Conservation (phyloP, 1,284 basidiomycete species). For the Cryptococcus floricola region DNA sequence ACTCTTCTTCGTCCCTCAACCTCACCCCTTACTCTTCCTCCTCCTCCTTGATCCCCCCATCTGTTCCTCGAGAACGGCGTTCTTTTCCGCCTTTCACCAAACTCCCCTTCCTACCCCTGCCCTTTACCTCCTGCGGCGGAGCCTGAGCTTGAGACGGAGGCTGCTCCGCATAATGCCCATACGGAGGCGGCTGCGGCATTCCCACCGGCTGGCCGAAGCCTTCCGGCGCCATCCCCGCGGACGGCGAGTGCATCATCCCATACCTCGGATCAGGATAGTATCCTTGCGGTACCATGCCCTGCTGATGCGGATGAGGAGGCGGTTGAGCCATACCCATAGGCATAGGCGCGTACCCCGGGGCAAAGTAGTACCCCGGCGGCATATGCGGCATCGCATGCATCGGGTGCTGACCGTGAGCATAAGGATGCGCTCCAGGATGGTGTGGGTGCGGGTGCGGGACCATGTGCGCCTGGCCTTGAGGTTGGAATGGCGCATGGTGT, state of each 20-base stretch:
- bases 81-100: conserved; percentile 6
- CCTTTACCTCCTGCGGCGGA: conserved; percentile 1
- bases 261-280: conserved; percentile 6
- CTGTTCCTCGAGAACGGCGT: conserved; percentile 3
- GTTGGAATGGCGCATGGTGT: no score
- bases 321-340: background rate
- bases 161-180: no score
- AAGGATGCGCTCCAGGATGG: background rate
- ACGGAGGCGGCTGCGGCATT: background rate
- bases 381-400: background rate
- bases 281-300: background rate
- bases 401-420: background rate
- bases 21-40: background rate
- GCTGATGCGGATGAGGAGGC: background rate
- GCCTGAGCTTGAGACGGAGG: background rate
- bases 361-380: background rate
- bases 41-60: conserved; percentile 7
- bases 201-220: background rate
- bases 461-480: background rate
- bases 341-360: background rate
- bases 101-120: background rate
- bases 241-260: background rate
- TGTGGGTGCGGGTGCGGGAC: background rate
- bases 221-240: no score
- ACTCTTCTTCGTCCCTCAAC: no score